A percentile compares a stretch with the other conserved stretches of the same genome.
phyloP scores from a whole-genome alignment of 306 rosid genomes.

The Vicia villosa region DNA sequence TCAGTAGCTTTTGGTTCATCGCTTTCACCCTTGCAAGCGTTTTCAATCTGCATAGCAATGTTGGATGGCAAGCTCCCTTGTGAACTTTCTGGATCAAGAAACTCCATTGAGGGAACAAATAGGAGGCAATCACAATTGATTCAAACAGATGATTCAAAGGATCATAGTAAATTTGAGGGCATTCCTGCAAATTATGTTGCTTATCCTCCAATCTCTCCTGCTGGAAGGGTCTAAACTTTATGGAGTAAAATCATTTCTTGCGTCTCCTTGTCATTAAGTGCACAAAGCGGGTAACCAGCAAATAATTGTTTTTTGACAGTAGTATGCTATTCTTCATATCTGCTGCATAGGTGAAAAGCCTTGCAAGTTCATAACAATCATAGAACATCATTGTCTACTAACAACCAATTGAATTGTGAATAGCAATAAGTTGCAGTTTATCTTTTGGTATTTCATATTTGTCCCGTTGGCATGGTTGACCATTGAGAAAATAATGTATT shows the following conservation, averaged over 20 bases:
- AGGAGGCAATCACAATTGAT: slow-evolving; percentile 33
- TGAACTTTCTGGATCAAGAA: slow-evolving; percentile 53
- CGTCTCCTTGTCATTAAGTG: slow-evolving; percentile 14
- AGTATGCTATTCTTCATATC: slow-evolving; percentile 19
- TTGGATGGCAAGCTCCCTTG: slow-evolving; percentile 64
- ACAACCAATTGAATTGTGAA: slow-evolving; percentile 49
- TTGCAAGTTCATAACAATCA: slow-evolving; percentile 24
- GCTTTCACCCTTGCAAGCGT: slow-evolving; percentile 79
- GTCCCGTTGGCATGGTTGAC: slow-evolving; percentile 25
- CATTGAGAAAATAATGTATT: slow-evolving; percentile 11
- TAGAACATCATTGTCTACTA: slow-evolving; percentile 32
- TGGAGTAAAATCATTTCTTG: slow-evolving; percentile 16
- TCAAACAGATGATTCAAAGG: slow-evolving; percentile 45
- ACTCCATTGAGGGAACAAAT: slow-evolving; percentile 49
- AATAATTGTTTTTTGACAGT: slow-evolving; percentile 24
- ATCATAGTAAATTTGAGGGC: slow-evolving; percentile 39
- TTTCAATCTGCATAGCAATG: slow-evolving; percentile 83
- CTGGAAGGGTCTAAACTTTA: slow-evolving; percentile 40
- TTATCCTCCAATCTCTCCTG: slow-evolving; percentile 42
- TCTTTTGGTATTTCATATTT: slow-evolving; percentile 26
- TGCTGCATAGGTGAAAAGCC: slow-evolving; percentile 34
- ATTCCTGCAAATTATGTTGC: slow-evolving; percentile 35
- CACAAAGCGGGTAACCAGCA: slow-evolving; percentile 37
- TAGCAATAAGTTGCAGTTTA: slow-evolving; percentile 37
- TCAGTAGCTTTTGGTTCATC: slow-evolving; percentile 78